A percentile compares a stretch with the other conserved stretches of the same genome.
These are phyloP conservation scores for Rutstroemia sp. DNA, from an alignment of 2,329 filamentous ascomycete genomes.

Conservation along the genomic window DNA sequence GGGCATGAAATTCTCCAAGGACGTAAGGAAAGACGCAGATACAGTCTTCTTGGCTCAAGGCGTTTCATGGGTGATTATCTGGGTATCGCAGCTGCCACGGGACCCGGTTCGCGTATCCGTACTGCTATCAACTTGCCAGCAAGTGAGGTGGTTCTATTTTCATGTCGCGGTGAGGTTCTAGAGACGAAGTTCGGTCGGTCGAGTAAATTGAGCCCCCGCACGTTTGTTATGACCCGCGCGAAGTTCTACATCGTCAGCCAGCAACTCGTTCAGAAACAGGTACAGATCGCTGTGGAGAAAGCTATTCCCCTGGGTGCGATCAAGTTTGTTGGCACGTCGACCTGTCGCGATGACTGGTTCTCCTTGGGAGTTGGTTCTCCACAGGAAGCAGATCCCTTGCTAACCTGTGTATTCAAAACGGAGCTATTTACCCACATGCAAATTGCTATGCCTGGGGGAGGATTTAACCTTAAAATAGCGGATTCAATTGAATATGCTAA, in stretches of 20 bases:
- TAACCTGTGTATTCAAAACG: conserved; percentile 93
- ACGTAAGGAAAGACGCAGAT: conserved; percentile 84
- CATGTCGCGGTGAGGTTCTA: conserved; percentile 81
- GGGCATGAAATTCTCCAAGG: conserved; percentile 76
- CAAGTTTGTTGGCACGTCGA: conserved; percentile 78
- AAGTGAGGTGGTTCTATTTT: conserved; percentile 77
- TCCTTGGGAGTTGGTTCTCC: conserved; percentile 82
- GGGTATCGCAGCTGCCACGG: conserved; percentile 72
- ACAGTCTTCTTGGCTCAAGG: conserved; percentile 84
- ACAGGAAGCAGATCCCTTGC: conserved; percentile 85
- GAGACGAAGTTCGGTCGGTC: conserved; percentile 95
- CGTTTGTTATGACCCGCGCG: conserved; percentile 74
- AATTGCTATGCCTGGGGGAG: conserved; percentile 63
- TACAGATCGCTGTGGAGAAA: conserved; percentile 74
- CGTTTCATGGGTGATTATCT: conserved; percentile 94
- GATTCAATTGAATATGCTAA: conserved; percentile 91
- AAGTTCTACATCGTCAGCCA: conserved; percentile 89
- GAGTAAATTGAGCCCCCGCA: conserved; percentile 84
- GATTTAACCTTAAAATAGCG: conserved; percentile 75
- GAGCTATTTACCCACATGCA: conserved; percentile 93
- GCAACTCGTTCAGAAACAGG: conserved; percentile 70
- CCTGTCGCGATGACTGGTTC: conserved; percentile 91
- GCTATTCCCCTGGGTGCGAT: conserved; percentile 79
- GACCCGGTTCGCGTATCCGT: conserved; percentile 74
- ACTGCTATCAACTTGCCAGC: conserved; percentile 62